These are phyloP conservation scores for Nakazawaea anatomiae DNA, from an alignment of 805 yeast species.

Conservation along the genomic window DNA sequence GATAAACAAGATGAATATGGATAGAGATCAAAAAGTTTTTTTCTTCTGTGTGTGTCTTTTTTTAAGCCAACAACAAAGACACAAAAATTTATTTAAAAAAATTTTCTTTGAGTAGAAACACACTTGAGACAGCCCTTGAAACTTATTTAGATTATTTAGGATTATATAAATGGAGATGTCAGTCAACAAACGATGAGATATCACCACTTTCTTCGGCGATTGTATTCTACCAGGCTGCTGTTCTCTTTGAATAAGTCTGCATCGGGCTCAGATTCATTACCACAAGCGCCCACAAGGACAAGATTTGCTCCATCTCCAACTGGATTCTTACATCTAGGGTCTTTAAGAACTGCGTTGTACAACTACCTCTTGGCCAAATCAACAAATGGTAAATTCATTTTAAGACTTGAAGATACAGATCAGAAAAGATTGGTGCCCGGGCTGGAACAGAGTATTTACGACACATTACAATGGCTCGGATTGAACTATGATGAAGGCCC, in stretches of 20 bases:
- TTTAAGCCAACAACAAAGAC: background rate
- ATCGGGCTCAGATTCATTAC: constrained; percentile 22
- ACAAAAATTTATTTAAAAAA: background rate
- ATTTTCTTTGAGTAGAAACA: too few species aligned
- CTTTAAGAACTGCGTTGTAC: constrained; percentile 87
- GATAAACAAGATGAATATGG: too few species aligned
- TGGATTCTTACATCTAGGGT: constrained; percentile 90
- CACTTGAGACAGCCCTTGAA: constrained; percentile 1
- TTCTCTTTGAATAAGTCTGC: constrained; percentile 3
- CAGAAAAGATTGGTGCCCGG: constrained; percentile 69
- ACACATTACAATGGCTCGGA: constrained; percentile 73
- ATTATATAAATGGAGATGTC: too few species aligned
- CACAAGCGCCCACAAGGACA: constrained; percentile 62
- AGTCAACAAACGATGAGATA: background rate
- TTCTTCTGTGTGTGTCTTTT: too few species aligned
- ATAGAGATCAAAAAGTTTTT: too few species aligned
- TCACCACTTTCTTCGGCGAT: background rate
- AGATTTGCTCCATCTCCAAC: constrained; percentile 99
- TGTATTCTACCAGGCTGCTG: constrained; percentile 2
- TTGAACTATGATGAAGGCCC: constrained; percentile 83
- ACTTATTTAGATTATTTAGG: background rate
- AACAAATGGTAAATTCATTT: constrained; percentile 74
- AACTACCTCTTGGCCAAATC: constrained; percentile 76
- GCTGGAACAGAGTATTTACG: constrained; percentile 78
- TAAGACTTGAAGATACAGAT: constrained; percentile 93